A percentile compares a stretch with the other conserved stretches of the same genome.
phyloP scores from a whole-genome alignment of 768 basidiomycete genomes.

The Rhodocollybia butyracea region DNA sequence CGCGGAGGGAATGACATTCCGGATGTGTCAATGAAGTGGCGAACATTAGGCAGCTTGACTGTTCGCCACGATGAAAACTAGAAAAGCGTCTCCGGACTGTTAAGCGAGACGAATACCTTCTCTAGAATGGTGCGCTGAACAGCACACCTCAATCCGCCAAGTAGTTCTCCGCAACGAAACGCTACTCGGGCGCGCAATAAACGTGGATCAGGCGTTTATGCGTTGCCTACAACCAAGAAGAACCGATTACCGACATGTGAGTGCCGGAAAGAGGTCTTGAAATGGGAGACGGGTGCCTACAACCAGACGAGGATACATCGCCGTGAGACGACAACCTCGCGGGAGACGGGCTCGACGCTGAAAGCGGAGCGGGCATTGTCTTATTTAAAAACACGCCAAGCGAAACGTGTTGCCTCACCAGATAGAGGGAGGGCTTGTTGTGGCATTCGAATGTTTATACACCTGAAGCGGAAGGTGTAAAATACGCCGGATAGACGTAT shows the following conservation, averaged over 20 bases:
- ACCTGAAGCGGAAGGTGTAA: too few relatives aligned
- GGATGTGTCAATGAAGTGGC: background rate
- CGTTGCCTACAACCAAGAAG: background rate
- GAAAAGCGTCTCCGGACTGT: conserved; percentile 6
- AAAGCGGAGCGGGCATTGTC: background rate
- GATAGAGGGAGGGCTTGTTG: background rate
- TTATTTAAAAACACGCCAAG: conserved; percentile 5
- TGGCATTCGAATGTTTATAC: background rate
- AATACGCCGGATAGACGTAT: too few relatives aligned
- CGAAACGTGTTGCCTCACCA: conserved; percentile 7
- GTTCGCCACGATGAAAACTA: background rate
- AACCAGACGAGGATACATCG: too few relatives aligned
- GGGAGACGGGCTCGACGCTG: too few relatives aligned
- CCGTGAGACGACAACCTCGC: too few relatives aligned
- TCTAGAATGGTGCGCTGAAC: background rate
- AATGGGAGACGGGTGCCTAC: conserved; percentile 4
- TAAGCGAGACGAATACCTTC: conserved; percentile 4
- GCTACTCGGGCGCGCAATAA: conserved; percentile 1
- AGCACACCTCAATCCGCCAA: background rate
- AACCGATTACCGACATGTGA: background rate
- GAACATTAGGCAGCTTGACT: conserved; percentile 1
- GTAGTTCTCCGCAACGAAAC: background rate
- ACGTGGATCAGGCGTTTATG: conserved; percentile 6
- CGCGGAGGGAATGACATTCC: too few relatives aligned
- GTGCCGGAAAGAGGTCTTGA: background rate